Percentiles rank a stretch among this genome's conserved stretches.
These are phyloP conservation scores for Cytospora piceicola DNA, from an alignment of 2,329 filamentous ascomycete genomes.

Conservation along the genomic window DNA sequence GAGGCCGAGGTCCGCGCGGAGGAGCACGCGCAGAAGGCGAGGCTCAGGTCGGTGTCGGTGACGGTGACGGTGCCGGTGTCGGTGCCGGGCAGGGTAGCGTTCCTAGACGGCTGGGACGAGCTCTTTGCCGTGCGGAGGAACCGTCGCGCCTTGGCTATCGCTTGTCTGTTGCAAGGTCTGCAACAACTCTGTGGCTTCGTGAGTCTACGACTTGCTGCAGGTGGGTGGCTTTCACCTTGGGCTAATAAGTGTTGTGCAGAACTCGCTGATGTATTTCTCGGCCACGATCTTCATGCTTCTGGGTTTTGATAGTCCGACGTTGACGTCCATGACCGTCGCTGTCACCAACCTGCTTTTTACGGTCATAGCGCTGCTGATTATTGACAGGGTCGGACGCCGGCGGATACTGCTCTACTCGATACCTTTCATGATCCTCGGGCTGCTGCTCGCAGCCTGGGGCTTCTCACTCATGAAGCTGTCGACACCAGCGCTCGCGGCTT, in stretches of 20 bases:
- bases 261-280: constrained; percentile 91
- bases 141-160: constrained; percentile 77
- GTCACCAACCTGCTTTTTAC: constrained; percentile 84
- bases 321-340: constrained; percentile 78
- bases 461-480: constrained; percentile 67
- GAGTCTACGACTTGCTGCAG: constrained; percentile 39
- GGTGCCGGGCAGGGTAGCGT: constrained; percentile 35
- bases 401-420: constrained; percentile 82
- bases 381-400: constrained; percentile 79
- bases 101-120: constrained; percentile 55
- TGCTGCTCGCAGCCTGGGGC: constrained; percentile 71
- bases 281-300: constrained; percentile 80
- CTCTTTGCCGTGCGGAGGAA: constrained; percentile 64
- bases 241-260: constrained; percentile 48
- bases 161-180: constrained; percentile 82
- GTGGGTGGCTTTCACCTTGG: not conserved
- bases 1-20: constrained; percentile 76
- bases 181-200: constrained; percentile 89
- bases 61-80: constrained; percentile 32
- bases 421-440: constrained; percentile 78
- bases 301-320: constrained; percentile 76
- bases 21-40: constrained; percentile 55
- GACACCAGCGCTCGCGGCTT: constrained; percentile 27
- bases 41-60: constrained; percentile 38
- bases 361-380: constrained; percentile 72